Percentiles rank a stretch among this genome's conserved stretches.
Conservation (phyloP, 805 yeast species). For the Monosporozyma servazzii region DNA sequence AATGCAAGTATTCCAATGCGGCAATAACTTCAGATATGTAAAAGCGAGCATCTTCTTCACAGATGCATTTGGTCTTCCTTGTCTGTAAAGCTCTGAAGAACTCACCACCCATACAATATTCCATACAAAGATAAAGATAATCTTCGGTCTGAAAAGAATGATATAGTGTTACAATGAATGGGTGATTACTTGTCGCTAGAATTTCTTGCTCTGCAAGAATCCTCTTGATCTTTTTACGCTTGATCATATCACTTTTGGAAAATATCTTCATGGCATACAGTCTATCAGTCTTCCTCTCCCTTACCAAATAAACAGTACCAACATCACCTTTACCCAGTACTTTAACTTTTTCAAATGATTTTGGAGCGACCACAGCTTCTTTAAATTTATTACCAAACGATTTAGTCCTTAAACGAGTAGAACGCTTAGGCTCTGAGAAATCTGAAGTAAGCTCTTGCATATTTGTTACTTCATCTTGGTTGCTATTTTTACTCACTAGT, state of each 20-base stretch:
- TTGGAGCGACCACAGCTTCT: constrained; percentile 75
- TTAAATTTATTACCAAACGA: constrained; percentile 59
- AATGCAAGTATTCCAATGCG: constrained; percentile 87
- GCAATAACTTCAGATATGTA: constrained; percentile 97
- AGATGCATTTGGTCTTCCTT: constrained; percentile 71
- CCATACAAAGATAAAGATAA: constrained; percentile 89
- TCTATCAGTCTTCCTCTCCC: constrained; percentile 65
- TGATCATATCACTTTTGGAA: constrained; percentile 86
- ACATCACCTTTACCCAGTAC: constrained; percentile 96
- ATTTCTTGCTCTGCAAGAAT: constrained; percentile 96
- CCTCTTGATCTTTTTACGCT: constrained; percentile 87
- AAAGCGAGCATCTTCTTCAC: constrained; percentile 83
- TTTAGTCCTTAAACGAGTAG: constrained; percentile 33
- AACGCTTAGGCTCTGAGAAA: constrained; percentile 23
- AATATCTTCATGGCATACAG: constrained; percentile 90
- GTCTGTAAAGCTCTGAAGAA: constrained; percentile 94
- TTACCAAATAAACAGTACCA: constrained; percentile 88
- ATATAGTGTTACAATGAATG: constrained; percentile 90
- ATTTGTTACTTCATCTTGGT: not conserved
- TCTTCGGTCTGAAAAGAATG: constrained; percentile 96
- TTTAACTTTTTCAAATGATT: constrained; percentile 79
- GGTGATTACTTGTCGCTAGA: constrained; percentile 89
- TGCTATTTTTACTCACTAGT: not conserved
- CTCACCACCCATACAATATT: constrained; percentile 98
- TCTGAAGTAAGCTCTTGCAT: not conserved